Evolutionary conservation across 2,329 filamentous ascomycete species (phyloP).

Genomic region (Fusarium sp.): DNA sequence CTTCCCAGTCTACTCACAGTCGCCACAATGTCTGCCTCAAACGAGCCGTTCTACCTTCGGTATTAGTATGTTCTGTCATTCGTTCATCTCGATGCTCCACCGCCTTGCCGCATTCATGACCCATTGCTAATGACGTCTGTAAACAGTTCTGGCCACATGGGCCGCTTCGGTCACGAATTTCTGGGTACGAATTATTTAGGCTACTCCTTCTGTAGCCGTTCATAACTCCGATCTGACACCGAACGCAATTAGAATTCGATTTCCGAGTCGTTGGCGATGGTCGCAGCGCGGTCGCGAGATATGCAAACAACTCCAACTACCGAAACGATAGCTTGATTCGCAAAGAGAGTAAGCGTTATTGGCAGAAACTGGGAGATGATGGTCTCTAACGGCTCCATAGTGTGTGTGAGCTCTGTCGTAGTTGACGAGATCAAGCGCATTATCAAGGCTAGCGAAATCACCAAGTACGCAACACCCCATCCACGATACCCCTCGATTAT

Average conservation of each 20-base stretch:
- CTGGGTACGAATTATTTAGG: conserved; percentile 70
- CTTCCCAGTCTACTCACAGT: conserved; percentile 6
- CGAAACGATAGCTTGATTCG: conserved; percentile 97
- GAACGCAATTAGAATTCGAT: conserved; percentile 82
- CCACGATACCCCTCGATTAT: neutral
- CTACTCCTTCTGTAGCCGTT: neutral
- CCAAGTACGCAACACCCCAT: conserved; percentile 74
- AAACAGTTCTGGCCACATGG: conserved; percentile 92
- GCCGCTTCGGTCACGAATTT: conserved; percentile 98
- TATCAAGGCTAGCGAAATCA: conserved; percentile 95
- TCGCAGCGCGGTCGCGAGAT: conserved; percentile 91
- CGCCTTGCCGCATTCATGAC: neutral
- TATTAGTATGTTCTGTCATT: conserved; percentile 82
- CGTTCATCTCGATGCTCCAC: neutral
- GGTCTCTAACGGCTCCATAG: conserved; percentile 60
- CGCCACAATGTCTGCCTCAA: conserved; percentile 71
- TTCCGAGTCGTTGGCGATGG: conserved; percentile 94
- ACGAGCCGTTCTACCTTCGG: conserved; percentile 92
- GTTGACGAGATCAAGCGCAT: conserved; percentile 97
- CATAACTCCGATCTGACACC: conserved; percentile 11
- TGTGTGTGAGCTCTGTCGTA: conserved; percentile 94
- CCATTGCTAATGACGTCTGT: conserved; percentile 21
- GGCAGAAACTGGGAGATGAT: too few relatives aligned
- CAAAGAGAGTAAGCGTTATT: conserved; percentile 89
- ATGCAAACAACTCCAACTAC: conserved; percentile 99